Evolutionary conservation across 148 eudicot species (phyloP).

Genomic region (Cornus controversa): DNA sequence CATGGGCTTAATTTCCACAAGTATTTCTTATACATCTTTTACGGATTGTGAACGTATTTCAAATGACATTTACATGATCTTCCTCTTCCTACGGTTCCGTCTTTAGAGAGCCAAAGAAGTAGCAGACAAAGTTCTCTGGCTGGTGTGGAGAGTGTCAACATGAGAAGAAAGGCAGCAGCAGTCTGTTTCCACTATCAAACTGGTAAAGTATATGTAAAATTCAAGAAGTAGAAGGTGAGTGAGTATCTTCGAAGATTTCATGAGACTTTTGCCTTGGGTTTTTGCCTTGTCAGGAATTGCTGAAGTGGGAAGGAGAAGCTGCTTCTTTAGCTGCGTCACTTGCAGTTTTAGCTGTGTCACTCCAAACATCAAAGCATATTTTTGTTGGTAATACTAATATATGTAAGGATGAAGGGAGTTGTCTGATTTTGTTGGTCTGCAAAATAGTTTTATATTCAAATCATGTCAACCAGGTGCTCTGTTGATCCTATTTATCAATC

Average conservation of each 20-base stretch:
- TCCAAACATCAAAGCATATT: neutral
- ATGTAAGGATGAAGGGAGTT: constrained; percentile 8
- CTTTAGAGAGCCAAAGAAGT: constrained; percentile 83
- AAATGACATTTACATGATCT: too few relatives aligned
- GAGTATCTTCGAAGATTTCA: neutral
- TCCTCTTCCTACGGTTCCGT: constrained; percentile 51
- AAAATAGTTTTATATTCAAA: constrained; percentile 6
- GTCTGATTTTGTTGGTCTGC: constrained; percentile 3
- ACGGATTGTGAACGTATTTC: neutral
- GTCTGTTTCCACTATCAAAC: constrained; percentile 54
- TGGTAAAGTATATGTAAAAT: constrained; percentile 32
- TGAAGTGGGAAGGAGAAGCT: constrained; percentile 58
- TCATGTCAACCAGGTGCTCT: too few relatives aligned
- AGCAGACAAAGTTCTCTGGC: constrained; percentile 75
- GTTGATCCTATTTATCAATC: too few relatives aligned
- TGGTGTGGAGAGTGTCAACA: constrained; percentile 95
- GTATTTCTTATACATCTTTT: neutral
- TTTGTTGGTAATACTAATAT: constrained; percentile 2
- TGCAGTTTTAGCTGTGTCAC: neutral
- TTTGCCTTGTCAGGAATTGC: constrained; percentile 49
- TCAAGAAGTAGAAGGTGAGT: neutral
- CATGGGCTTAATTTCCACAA: too few relatives aligned
- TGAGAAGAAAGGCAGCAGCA: constrained; percentile 66
- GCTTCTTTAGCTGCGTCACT: constrained; percentile 22
- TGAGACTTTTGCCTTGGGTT: neutral